Base-by-base conservation (phyloP, 768 basidiomycete species). In the Mycena kentingensis region DNA sequence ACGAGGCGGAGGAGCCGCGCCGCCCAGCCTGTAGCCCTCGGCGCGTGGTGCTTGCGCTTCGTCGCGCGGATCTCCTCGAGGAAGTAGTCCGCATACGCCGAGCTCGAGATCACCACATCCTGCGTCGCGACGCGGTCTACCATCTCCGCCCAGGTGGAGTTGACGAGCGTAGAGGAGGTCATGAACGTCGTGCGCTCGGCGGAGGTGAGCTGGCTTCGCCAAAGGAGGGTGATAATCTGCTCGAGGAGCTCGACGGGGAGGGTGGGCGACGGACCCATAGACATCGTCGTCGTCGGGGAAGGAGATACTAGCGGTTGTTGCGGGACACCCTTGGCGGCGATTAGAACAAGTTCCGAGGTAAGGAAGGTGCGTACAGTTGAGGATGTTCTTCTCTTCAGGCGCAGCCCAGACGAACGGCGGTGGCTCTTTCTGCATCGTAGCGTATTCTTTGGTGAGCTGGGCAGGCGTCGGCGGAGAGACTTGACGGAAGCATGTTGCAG, bases 351-450 rank as follows among this genome's bases (percentile, higher is more conserved):
- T n/a, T n/a, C n/a, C n/a, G n/a, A n/a, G n/a, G n/a, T n/a, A n/a
- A n/a, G n/a, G n/a, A n/a, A n/a, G n/a, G n/a, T n/a, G 78, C 93
- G 71, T 67, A 97, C 94, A 98, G 49, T 83, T 93, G 45, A 98
- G 70, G 62, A 98, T 95, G 70, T 98, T 96, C 85, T 94, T 94
- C 81, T 98, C 96, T 63, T 97, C 94, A 13, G 96, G 96, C 26
- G 80, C 81, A 32, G 96, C 95, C 88, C 90, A 95, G 19, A 98
- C 87, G 70, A 94, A 98, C 54, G 96, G 96, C 1, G 96, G 96
- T 13, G 96, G 93, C 55, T 90, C 87, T 65, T 75, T 88, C 73
- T 96, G 93, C 90, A 98, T 96, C 43, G 81, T 76, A 63, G 90
- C 82, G 72, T 88, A 94, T 76, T 98, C 95, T 72, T 96, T 93